These are phyloP conservation scores for Casuarina equisetifolia DNA, from an alignment of 306 rosid genomes.

Conservation along the genomic window DNA sequence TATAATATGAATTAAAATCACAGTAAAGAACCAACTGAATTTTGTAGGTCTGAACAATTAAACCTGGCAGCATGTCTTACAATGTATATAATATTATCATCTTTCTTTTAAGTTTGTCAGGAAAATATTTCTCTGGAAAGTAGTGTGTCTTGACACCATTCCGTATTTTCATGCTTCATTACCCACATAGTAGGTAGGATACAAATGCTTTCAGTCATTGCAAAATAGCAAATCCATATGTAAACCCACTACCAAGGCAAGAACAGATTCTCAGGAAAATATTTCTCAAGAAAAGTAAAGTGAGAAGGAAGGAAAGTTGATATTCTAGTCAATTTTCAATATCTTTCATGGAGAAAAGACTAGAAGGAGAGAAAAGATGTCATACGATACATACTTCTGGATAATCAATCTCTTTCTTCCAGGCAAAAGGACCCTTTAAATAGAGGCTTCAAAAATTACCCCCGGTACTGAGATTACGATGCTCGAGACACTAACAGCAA, in stretches of 20 bases:
- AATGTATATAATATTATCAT: too few relatives aligned
- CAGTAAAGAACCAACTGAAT: neutral
- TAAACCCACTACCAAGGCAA: neutral
- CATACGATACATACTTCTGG: too few relatives aligned
- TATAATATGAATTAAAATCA: constrained; percentile 2
- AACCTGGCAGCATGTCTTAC: neutral
- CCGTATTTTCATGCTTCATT: too few relatives aligned
- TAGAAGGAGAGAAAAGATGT: too few relatives aligned
- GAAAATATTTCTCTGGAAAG: neutral
- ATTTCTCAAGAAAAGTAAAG: too few relatives aligned
- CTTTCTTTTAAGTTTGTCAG: neutral
- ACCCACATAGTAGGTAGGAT: too few relatives aligned
- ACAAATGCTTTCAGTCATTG: neutral
- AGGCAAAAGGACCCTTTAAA: too few relatives aligned
- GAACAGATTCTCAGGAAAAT: too few relatives aligned
- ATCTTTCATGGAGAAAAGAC: too few relatives aligned
- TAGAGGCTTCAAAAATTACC: neutral
- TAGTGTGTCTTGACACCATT: neutral
- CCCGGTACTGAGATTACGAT: neutral
- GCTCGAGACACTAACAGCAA: constrained; percentile 20
- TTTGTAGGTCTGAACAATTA: neutral
- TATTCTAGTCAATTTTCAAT: too few relatives aligned
- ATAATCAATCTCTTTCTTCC: too few relatives aligned
- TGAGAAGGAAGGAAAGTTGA: too few relatives aligned
- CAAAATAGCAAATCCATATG: neutral